phyloP scores from a whole-genome alignment of 2,329 filamentous ascomycete species.

The Curvularia sp. region DNA sequence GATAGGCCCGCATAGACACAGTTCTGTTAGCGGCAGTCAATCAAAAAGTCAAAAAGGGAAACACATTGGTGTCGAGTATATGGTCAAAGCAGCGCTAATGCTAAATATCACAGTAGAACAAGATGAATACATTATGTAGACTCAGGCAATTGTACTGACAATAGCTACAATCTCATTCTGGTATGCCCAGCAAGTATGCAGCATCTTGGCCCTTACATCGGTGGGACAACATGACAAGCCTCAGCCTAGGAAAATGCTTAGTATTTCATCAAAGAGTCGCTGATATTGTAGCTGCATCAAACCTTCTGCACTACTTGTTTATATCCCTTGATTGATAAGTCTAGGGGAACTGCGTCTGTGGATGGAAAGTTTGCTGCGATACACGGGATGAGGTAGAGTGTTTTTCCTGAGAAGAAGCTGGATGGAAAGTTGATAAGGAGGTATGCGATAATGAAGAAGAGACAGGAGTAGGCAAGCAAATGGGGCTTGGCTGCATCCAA shows the following conservation, averaged over 20 bases:
- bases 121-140: not conserved
- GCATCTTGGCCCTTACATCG: not conserved
- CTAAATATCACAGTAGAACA: slow-evolving; percentile 1
- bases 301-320: not conserved
- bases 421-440: not conserved
- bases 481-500: slow-evolving; percentile 11
- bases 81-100: not conserved
- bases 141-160: not conserved
- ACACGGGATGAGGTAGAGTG: slow-evolving; percentile 26
- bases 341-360: not conserved
- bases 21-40: not conserved
- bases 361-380: slow-evolving; percentile 4
- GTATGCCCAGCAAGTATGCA: not conserved
- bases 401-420: slow-evolving; percentile 9
- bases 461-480: not conserved
- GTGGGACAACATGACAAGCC: not conserved
- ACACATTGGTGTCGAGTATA: not conserved
- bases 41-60: slow-evolving; percentile 3
- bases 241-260: not conserved
- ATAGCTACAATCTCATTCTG: not conserved
- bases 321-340: not conserved
- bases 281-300: not conserved
- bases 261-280: not conserved
- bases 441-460: not conserved
- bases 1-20: not conserved